Evolutionary conservation across 495 filamentous ascomycete genomes (phyloP).

Genomic region (Penicillium taxi): DNA sequence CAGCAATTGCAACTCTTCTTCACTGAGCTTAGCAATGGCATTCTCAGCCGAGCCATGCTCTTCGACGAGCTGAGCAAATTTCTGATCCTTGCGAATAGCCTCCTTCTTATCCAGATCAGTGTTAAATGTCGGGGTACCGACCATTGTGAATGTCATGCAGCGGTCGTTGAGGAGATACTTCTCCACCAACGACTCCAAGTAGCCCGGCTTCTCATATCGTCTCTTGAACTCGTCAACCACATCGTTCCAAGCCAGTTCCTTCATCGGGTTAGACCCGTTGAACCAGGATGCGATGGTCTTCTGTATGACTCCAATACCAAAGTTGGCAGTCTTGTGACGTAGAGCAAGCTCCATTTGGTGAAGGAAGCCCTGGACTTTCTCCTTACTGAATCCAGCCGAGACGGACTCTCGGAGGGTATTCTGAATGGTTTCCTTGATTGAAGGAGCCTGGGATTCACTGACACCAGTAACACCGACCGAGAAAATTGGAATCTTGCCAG

Average conservation of each 20-base stretch:
- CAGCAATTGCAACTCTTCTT: conserved; percentile 71
- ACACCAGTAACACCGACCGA: conserved; percentile 87
- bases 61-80: conserved; percentile 60
- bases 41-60: conserved; percentile 61
- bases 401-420: conserved; percentile 58
- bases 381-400: conserved; percentile 70
- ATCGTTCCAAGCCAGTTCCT: conserved; percentile 82
- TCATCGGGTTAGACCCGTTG: conserved; percentile 86
- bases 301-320: conserved; percentile 86
- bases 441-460: conserved; percentile 64
- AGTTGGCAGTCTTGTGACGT: conserved; percentile 91
- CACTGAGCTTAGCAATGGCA: conserved; percentile 59
- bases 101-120: conserved; percentile 74
- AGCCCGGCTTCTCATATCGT: conserved; percentile 59
- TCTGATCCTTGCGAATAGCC: conserved; percentile 54
- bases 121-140: conserved; percentile 65
- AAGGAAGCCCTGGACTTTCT: conserved; percentile 86
- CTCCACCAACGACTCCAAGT: conserved; percentile 76
- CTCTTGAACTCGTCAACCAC: conserved; percentile 73
- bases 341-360: conserved; percentile 86
- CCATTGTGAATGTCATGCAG: conserved; percentile 90
- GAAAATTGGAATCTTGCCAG: conserved; percentile 69
- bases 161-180: conserved; percentile 85
- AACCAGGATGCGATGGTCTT: conserved; percentile 87
- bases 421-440: conserved; percentile 63